Evolutionary conservation across 129 eudicot species (phyloP), one percentile per base, ranked within the genome.

Genomic region (Pulicaria dysenterica): DNA sequence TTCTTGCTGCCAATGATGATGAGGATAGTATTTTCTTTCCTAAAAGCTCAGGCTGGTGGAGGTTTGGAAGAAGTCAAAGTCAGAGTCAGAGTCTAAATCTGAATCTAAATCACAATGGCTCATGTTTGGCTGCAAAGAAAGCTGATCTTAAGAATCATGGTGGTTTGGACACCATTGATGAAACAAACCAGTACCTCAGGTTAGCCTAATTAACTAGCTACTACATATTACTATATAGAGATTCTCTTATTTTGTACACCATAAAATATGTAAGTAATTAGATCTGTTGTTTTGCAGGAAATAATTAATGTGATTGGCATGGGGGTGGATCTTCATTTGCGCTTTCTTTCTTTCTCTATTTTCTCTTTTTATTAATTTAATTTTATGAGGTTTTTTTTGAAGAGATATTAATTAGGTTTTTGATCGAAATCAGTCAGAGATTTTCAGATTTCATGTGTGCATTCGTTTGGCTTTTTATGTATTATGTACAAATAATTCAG

Each of bases 31-130:
- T 81, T 59, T 71, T 81, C 65, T 77, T 69, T 58, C 81, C 81
- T 5, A 89, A 77, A 65, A 80, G 73, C 36, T 79, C 86, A 60
- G 79, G 86, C 53, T 74, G 96, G 79, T 92, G 98, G 98, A 92
- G 58, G 51, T 77, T 77, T 62, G 84, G 87, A 88, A 90, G 75
- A 79, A 85, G 46, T 62, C 91, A 70, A 86, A 90, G 16, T 68
- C 81, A 1, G 83, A 75, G 66, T 85, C 80, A 73, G 51, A 74
- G 44, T 41, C 42, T 80, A 73, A 79, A 83, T 50, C 89, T 61
- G 14, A 61, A 61, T 50, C 89, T 61, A 40, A 61, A 61, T 56
- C 87, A 83, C 17, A 67, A 34, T 81, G 70, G 53, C n/a, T 64
- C 55, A 24, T 24, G 31, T 65, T 67, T 76, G 72, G 47, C 44